These are phyloP conservation scores for Fusarium napiforme DNA, from an alignment of 2,329 filamentous ascomycete genomes.

Conservation along the genomic window DNA sequence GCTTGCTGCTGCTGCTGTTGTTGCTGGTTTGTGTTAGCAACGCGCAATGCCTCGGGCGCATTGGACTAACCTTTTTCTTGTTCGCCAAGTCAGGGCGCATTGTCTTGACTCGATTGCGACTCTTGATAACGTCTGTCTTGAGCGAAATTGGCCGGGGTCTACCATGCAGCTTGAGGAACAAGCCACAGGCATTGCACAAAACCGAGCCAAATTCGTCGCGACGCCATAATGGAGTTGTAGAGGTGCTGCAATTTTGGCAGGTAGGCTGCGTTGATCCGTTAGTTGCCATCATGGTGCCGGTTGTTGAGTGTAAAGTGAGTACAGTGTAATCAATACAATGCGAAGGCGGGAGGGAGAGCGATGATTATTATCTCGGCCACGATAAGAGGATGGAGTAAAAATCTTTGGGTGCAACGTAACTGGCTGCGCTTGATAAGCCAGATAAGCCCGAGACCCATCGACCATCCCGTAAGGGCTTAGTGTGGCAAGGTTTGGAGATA, in stretches of 20 bases:
- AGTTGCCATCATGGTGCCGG: conserved; percentile 62
- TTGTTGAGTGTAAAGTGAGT: conserved; percentile 46
- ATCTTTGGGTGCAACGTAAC: conserved; percentile 46
- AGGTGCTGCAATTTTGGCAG: conserved; percentile 96
- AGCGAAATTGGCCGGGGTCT: conserved; percentile 92
- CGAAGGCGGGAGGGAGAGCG: conserved; percentile 43
- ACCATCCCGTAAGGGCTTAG: conserved; percentile 38
- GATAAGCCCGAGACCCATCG: conserved; percentile 45
- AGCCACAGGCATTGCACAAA: conserved; percentile 96
- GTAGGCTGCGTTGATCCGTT: conserved; percentile 83
- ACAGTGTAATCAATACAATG: conserved; percentile 16
- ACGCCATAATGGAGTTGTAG: conserved; percentile 95
- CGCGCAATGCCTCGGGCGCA: background rate
- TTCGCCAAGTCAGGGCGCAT: conserved; percentile 79
- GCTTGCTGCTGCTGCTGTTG: conserved; percentile 51
- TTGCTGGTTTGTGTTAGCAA: conserved; percentile 25
- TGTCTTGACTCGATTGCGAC: conserved; percentile 96
- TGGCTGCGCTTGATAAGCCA: conserved; percentile 50
- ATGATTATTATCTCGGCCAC: conserved; percentile 52
- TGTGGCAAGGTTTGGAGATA: conserved; percentile 35
- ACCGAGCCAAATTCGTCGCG: conserved; percentile 96
- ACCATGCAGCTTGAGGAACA: conserved; percentile 97
- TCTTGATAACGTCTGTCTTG: conserved; percentile 99
- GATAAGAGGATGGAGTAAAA: conserved; percentile 55
- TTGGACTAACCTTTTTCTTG: conserved; percentile 77